phyloP scores from a whole-genome alignment of 164 flowering plant species.

The Hamamelis virginiana region DNA sequence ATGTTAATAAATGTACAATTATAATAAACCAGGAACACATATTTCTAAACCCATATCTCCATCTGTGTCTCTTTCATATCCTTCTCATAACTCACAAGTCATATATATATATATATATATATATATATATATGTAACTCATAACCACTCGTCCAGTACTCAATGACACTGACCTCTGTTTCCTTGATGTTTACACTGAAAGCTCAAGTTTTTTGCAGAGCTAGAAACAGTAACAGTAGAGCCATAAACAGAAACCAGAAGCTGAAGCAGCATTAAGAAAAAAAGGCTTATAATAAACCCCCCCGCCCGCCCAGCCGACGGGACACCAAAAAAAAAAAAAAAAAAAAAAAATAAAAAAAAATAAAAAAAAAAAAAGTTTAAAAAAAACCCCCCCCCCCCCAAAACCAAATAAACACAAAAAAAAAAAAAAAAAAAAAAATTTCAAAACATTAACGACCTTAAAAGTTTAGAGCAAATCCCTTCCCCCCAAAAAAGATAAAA shows the following conservation, averaged over 20 bases:
- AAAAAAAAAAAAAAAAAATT: slow-evolving; percentile 4
- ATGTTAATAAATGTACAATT: not conserved
- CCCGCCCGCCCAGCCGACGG: slow-evolving; percentile 24
- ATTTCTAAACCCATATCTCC: not conserved
- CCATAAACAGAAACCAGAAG: slow-evolving; percentile 15
- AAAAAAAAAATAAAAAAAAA: slow-evolving; percentile 10
- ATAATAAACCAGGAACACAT: not conserved
- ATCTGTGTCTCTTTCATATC: slow-evolving; percentile 15
- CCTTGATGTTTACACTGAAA: slow-evolving; percentile 3
- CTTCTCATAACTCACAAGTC: not conserved
- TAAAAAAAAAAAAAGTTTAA: slow-evolving; percentile 10
- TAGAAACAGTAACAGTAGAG: slow-evolving; percentile 11
- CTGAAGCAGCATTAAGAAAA: not conserved
- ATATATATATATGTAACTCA: not conserved
- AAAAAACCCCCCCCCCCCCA: slow-evolving; percentile 10
- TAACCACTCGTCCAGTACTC: slow-evolving; percentile 2
- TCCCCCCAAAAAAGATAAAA: slow-evolving; percentile 11
- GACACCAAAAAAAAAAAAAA: slow-evolving; percentile 22
- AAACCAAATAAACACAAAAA: slow-evolving; percentile 30
- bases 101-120: no score
- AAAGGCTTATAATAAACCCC: not conserved
- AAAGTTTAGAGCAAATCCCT: slow-evolving; percentile 21
- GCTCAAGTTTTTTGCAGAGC: not conserved
- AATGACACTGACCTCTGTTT: slow-evolving; percentile 10
- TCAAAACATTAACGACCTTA: slow-evolving; percentile 11